A percentile compares a stretch with the other conserved stretches of the same genome.
Evolutionary conservation across 139 green algal genomes (phyloP).

Genomic region (Picochlorum sp.): DNA sequence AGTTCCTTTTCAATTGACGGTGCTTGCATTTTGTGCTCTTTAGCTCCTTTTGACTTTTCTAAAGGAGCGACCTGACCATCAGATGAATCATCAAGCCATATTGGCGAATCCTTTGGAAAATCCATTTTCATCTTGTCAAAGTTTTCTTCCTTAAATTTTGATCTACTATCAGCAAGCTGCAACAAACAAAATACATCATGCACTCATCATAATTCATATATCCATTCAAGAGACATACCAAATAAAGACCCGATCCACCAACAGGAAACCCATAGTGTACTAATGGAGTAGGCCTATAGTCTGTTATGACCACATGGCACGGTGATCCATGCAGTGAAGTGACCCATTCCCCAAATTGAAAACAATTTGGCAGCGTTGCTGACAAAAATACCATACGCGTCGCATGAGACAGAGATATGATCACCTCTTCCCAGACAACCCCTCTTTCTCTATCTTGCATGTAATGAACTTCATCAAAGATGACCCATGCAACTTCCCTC

Average conservation of each 20-base stretch:
- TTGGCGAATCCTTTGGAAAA: constrained; percentile 1
- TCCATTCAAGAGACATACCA: constrained; percentile 30
- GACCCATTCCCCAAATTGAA: constrained; percentile 92
- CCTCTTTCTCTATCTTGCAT: constrained; percentile 89
- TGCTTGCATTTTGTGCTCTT: constrained; percentile 1
- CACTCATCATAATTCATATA: constrained; percentile 36
- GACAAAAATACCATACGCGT: constrained; percentile 63
- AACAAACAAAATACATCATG: constrained; percentile 25
- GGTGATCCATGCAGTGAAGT: constrained; percentile 67
- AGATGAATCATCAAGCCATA: not conserved
- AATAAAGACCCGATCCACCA: constrained; percentile 66
- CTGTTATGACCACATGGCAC: constrained; percentile 92
- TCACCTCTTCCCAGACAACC: constrained; percentile 99
- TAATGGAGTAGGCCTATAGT: constrained; percentile 89
- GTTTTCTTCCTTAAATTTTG: constrained; percentile 60
- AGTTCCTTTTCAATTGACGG: constrained; percentile 24
- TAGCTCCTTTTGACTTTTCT: not conserved
- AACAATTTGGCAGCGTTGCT: constrained; percentile 91
- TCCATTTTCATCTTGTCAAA: constrained; percentile 43
- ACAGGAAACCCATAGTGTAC: constrained; percentile 84
- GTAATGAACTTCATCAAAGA: constrained; percentile 97
- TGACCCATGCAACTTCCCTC: constrained; percentile 82
- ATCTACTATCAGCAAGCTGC: constrained; percentile 46
- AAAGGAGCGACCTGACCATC: not conserved
- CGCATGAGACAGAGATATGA: constrained; percentile 81